Evolutionary conservation across 331 rosid species (phyloP).

Genomic region (Malus hybrid): DNA sequence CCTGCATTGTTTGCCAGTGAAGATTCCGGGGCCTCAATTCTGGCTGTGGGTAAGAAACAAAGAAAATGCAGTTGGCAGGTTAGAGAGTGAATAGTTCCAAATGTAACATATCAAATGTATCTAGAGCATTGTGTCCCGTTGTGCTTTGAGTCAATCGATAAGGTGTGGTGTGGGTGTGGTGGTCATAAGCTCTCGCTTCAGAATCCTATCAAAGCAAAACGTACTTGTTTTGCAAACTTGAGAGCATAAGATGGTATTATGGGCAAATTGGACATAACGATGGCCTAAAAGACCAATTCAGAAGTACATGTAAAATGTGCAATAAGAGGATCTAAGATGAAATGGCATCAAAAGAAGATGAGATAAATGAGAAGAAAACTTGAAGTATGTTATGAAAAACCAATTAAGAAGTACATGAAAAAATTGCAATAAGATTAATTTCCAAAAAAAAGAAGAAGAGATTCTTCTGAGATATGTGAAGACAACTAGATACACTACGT

Average conservation of each 20-base stretch:
- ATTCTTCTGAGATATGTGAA: no score
- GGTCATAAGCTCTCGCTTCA: no score
- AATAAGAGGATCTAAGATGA: not conserved
- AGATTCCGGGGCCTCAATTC: constrained; percentile 15
- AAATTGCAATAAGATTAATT: no score
- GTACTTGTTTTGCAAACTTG: not conserved
- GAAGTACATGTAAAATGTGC: not conserved
- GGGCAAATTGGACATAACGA: not conserved
- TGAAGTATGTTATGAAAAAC: no score
- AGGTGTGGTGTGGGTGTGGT: no score
- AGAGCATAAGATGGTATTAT: not conserved
- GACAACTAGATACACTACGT: no score
- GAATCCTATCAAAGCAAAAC: no score
- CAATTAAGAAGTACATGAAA: no score
- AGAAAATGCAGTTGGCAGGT: not conserved
- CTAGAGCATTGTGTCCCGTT: not conserved
- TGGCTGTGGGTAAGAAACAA: constrained; percentile 3
- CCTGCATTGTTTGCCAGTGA: not conserved
- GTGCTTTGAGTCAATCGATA: not conserved
- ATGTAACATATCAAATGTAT: not conserved
- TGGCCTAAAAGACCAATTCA: not conserved
- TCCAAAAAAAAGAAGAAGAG: no score
- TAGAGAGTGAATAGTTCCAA: not conserved
- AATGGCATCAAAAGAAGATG: not conserved
- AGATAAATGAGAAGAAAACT: no score